Evolutionary conservation across 371 early-diverging fungal genomes (phyloP).

Genomic region (Cokeromyces recurvatus): DNA sequence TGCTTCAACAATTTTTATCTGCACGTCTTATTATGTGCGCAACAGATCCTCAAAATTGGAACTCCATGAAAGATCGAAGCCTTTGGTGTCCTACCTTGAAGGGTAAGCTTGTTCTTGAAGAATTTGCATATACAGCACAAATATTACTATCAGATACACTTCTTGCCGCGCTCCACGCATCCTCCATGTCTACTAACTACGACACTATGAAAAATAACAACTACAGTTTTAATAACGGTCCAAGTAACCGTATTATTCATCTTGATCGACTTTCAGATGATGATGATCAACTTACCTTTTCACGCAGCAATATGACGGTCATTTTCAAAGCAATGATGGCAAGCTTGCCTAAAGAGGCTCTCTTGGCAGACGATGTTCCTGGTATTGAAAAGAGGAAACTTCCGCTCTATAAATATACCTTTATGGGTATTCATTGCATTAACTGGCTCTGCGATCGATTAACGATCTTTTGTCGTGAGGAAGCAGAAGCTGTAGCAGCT

Average conservation of each 20-base stretch:
- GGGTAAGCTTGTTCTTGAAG: slow-evolving; percentile 52
- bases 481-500: slow-evolving; percentile 51
- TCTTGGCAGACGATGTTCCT: slow-evolving; percentile 40
- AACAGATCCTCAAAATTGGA: slow-evolving; percentile 42
- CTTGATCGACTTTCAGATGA: slow-evolving; percentile 34
- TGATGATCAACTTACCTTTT: slow-evolving; percentile 39
- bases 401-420: slow-evolving; percentile 20
- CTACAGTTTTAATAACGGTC: background rate
- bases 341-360: slow-evolving; percentile 31
- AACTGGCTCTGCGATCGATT: slow-evolving; percentile 63
- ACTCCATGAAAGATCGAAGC: slow-evolving; percentile 43
- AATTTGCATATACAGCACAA: slow-evolving; percentile 37
- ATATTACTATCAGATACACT: slow-evolving; percentile 21
- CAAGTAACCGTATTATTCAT: slow-evolving; percentile 11
- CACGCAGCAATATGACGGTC: slow-evolving; percentile 46
- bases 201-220: no score
- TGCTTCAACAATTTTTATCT: slow-evolving; percentile 56
- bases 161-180: slow-evolving; percentile 12
- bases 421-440: slow-evolving; percentile 30
- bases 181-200: slow-evolving; percentile 7
- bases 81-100: slow-evolving; percentile 55
- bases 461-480: slow-evolving; percentile 53
- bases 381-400: slow-evolving; percentile 24
- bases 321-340: slow-evolving; percentile 56
- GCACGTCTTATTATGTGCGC: slow-evolving; percentile 50